A percentile compares a stretch with the other conserved stretches of the same genome.
Conservation (phyloP, 495 filamentous ascomycete genomes). For the Pyrenula aspistea region DNA sequence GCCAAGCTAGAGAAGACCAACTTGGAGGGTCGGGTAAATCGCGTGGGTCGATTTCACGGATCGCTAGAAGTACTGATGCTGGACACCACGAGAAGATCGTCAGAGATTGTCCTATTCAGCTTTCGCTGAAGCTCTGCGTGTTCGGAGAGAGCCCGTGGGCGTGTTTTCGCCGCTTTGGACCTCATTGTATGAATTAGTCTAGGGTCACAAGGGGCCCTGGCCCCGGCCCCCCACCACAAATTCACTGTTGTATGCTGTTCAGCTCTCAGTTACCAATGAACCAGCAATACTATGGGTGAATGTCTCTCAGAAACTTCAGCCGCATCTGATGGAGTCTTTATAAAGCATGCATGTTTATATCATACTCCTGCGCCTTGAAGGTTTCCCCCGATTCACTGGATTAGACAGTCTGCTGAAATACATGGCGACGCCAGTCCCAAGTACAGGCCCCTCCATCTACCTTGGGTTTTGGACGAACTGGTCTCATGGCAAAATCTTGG, state of each 20-base stretch:
- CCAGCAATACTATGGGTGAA: neutral
- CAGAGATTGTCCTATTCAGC: no score
- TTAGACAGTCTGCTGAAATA: neutral
- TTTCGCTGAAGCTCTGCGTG: no score
- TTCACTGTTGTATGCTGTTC: neutral
- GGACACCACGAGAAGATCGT: no score
- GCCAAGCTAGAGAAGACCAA: neutral
- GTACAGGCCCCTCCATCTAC: conserved; percentile 2
- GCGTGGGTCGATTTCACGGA: neutral
- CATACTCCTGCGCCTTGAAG: neutral
- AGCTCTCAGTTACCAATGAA: neutral
- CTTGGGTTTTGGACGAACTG: conserved; percentile 11
- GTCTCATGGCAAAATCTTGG: conserved; percentile 7
- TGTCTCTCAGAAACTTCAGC: neutral
- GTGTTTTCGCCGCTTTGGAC: no score
- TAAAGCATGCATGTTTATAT: neutral
- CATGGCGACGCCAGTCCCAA: neutral
- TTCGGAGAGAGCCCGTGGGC: no score
- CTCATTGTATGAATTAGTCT: neutral
- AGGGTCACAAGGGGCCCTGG: neutral
- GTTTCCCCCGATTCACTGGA: neutral
- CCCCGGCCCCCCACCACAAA: neutral
- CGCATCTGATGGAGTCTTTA: neutral
- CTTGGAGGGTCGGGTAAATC: neutral
- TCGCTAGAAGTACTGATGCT: no score